phyloP scores from a whole-genome alignment of 768 basidiomycete species.

The Cystoderma amianthinum region DNA sequence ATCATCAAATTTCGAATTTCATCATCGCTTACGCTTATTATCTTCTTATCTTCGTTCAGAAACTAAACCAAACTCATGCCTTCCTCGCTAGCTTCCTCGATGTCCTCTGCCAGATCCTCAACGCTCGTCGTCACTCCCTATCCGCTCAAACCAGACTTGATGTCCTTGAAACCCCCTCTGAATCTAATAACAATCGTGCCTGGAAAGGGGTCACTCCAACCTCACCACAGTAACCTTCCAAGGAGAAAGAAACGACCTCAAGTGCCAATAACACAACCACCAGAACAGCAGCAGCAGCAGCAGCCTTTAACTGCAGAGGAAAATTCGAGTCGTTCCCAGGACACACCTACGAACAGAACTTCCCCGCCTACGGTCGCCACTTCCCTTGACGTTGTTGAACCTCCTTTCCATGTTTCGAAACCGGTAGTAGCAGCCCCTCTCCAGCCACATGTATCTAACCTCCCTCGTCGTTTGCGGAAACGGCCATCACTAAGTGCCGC shows the following conservation, averaged over 20 bases:
- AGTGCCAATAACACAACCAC: background rate
- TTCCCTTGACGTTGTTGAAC: background rate
- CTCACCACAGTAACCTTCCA: slow-evolving; percentile 5
- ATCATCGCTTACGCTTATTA: no score
- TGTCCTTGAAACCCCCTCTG: background rate
- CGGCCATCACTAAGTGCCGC: background rate
- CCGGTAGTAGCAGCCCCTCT: background rate
- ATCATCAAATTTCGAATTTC: no score
- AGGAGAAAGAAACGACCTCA: background rate
- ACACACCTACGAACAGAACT: background rate
- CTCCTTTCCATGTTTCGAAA: background rate
- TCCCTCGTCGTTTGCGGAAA: background rate
- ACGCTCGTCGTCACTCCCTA: background rate
- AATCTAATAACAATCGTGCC: background rate
- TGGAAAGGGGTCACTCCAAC: slow-evolving; percentile 4
- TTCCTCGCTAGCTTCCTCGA: background rate
- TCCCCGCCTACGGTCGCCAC: background rate
- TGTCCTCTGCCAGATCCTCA: background rate
- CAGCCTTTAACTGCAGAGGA: no score
- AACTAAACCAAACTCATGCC: no score
- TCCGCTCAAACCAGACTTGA: background rate
- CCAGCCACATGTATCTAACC: background rate
- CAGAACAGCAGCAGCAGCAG: no score
- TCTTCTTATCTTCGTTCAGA: no score
- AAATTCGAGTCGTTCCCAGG: no score